Conservation (phyloP, 2,329 filamentous ascomycete genomes). For the Aspergillus sp. region DNA sequence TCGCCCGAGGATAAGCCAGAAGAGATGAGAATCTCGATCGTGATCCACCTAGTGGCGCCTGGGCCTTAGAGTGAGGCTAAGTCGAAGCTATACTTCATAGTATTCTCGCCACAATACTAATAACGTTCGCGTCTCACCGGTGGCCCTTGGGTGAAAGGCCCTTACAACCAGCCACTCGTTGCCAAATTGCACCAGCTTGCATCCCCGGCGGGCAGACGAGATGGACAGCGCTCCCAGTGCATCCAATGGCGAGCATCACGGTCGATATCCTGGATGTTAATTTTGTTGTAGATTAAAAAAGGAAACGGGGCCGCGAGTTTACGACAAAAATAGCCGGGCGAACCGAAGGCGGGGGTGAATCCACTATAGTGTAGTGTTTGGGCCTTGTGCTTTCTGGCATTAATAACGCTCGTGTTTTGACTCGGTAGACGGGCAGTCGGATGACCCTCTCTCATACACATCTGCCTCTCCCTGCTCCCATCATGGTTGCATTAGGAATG, state of each 20-base stretch:
- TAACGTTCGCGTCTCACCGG: constrained; percentile 10
- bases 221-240: too few species aligned
- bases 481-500: background rate
- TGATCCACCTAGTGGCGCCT: constrained; percentile 6
- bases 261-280: too few species aligned
- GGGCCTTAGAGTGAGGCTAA: constrained; percentile 5
- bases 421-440: background rate
- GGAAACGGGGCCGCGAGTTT: too few species aligned
- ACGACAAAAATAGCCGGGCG: background rate
- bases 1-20: background rate
- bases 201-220: background rate
- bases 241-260: too few species aligned
- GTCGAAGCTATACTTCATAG: constrained; percentile 1
- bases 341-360: constrained; percentile 12
- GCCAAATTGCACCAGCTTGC: background rate
- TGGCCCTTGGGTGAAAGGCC: constrained; percentile 1
- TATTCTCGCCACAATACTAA: background rate
- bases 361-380: too few species aligned
- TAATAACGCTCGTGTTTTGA: constrained; percentile 1
- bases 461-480: background rate
- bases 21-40: constrained; percentile 7
- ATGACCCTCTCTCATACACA: background rate
- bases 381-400: background rate
- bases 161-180: constrained; percentile 2
- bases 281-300: too few species aligned